Evolutionary conservation across 2,329 filamentous ascomycete species (phyloP).

Genomic region (Cytospora piceicola): DNA sequence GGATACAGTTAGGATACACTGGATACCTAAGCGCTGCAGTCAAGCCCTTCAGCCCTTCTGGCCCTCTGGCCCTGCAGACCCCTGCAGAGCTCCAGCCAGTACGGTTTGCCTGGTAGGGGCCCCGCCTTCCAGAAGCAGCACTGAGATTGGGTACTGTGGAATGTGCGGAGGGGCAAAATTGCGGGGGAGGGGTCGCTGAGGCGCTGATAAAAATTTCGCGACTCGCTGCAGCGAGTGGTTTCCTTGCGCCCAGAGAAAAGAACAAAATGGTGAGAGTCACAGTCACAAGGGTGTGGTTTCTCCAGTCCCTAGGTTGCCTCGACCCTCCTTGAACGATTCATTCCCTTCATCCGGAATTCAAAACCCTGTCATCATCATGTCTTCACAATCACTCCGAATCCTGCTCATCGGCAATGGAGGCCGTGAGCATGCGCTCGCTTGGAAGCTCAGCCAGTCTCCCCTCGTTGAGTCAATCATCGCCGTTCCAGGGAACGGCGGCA

Average conservation of each 20-base stretch:
- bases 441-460: slow-evolving; percentile 86
- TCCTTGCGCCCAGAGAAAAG: slow-evolving; percentile 14
- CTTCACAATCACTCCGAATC: slow-evolving; percentile 58
- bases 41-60: not conserved
- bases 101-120: not conserved
- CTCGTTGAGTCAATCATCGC: slow-evolving; percentile 75
- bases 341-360: slow-evolving; percentile 5
- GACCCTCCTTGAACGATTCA: not conserved
- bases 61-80: too few relatives aligned
- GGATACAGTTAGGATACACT: too few relatives aligned
- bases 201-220: slow-evolving; percentile 30
- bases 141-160: not conserved
- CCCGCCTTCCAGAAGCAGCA: not conserved
- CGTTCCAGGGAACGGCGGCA: slow-evolving; percentile 86
- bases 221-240: slow-evolving; percentile 9
- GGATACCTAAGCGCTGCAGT: too few relatives aligned
- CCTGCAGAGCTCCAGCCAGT: not conserved
- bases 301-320: slow-evolving; percentile 20
- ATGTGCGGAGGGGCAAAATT: slow-evolving; percentile 12
- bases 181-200: slow-evolving; percentile 29
- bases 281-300: slow-evolving; percentile 21
- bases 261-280: slow-evolving; percentile 26
- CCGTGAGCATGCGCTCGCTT: slow-evolving; percentile 90
- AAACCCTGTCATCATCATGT: slow-evolving; percentile 20
- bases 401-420: slow-evolving; percentile 93